Conservation (phyloP, 2,329 filamentous ascomycete species). For the Colletotrichum liriopes region DNA sequence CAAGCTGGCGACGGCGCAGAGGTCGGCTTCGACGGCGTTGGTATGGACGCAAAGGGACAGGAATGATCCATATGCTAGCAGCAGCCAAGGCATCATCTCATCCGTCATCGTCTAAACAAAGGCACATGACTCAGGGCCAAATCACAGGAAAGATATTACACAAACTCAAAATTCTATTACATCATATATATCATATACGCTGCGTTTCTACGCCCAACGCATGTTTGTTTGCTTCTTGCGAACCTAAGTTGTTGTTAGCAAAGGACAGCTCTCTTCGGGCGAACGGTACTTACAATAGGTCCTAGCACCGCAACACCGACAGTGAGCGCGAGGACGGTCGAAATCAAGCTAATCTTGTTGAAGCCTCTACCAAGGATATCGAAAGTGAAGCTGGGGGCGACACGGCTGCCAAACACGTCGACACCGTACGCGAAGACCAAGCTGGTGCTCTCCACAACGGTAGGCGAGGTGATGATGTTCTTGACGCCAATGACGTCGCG, state of each 20-base stretch:
- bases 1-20: constrained; percentile 14
- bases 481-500: constrained; percentile 85
- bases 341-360: constrained; percentile 87
- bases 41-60: background rate
- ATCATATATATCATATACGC: constrained; percentile 31
- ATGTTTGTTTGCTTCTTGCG: constrained; percentile 78
- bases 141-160: background rate
- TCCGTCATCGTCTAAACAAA: too few species aligned
- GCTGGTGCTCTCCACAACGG: constrained; percentile 91
- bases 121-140: background rate
- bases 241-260: constrained; percentile 62
- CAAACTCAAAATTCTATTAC: constrained; percentile 32
- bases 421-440: constrained; percentile 89
- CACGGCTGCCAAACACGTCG: constrained; percentile 89
- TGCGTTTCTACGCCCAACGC: constrained; percentile 63
- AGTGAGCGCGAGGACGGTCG: constrained; percentile 85
- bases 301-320: constrained; percentile 83
- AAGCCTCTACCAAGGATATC: constrained; percentile 95
- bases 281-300: constrained; percentile 80
- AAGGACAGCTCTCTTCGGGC: constrained; percentile 13
- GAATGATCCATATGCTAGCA: constrained; percentile 13
- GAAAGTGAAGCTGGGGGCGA: constrained; percentile 91
- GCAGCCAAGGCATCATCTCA: background rate
- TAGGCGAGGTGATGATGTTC: constrained; percentile 81
- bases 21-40: constrained; percentile 10